Base-by-base conservation (phyloP, 148 eudicot species). In the Drosera capensis region DNA sequence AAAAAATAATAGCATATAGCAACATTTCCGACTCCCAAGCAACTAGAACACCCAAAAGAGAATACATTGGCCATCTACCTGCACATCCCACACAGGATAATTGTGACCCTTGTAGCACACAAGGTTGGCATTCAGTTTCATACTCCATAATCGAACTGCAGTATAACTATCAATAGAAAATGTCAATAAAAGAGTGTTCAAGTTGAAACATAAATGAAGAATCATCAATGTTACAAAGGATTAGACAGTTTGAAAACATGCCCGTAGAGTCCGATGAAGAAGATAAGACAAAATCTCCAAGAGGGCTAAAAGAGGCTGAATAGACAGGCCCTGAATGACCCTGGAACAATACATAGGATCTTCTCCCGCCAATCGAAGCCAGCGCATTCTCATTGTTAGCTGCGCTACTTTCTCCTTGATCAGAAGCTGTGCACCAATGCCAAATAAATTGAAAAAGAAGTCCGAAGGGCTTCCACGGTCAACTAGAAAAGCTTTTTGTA, bases 51-150 rank as follows among this genome's bases (percentile, higher is more conserved):
- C 6, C 25, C 8, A 40, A 19, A 20, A 17, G 19, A 6, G 8
- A 40, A 23, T 17, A 24, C 18, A 48, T 26, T 8, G 42, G 12
- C 19, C 3, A 35, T 58, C 41, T 75, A 88, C 97, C 92, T 83
- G 80, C 34, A 90, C 99, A 76, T 90, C 99, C 99, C 99, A 90
- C 36, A 90, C 95, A 52, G 99, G 95, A 49, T 80, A 90, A 63
- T 90, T 90, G 52, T 90, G 99, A 68, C 99, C 99, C 73, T 85
- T 90, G 88, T 90, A 90, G 80, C 95, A 90, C 46, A 85, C 95
- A 43, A 90, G 82, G 72, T 90, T 90, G 16, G 99, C 99, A 71
- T 81, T 80, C 34, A 85, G 62, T 36, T 81, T 85, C 38, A 88
- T 76, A 76, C 94, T 85, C 99, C 99, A 90, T 47, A 90, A 56